Evolutionary conservation across 495 filamentous ascomycete genomes (phyloP).

Genomic region (Lichina pygmaea): DNA sequence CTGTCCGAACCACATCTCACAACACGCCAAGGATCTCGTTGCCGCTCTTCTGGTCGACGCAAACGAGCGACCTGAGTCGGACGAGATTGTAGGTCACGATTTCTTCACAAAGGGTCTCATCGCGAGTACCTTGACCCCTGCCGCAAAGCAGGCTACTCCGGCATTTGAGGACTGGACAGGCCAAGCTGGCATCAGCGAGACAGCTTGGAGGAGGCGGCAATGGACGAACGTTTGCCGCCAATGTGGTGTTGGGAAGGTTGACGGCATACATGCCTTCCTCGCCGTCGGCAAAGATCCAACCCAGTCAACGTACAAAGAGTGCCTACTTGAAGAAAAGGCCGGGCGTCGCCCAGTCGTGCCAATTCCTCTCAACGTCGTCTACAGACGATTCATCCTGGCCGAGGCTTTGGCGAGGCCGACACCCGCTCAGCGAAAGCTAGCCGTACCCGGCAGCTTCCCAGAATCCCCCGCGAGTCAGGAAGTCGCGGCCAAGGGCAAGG

Average conservation of each 20-base stretch:
- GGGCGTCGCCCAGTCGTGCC: slow-evolving; percentile 44
- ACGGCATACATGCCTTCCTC: slow-evolving; percentile 2
- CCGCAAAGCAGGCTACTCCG: slow-evolving; percentile 5
- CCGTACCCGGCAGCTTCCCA: slow-evolving; percentile 5
- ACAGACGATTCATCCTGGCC: slow-evolving; percentile 21
- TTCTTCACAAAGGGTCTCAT: slow-evolving; percentile 48
- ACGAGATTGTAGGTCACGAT: slow-evolving; percentile 54
- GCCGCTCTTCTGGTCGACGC: slow-evolving; percentile 48
- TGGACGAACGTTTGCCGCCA: slow-evolving; percentile 14
- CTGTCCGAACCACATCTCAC: slow-evolving; percentile 19
- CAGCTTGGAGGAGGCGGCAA: not conserved
- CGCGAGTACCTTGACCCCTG: slow-evolving; percentile 5
- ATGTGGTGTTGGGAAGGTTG: slow-evolving; percentile 20
- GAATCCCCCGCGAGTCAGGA: not conserved
- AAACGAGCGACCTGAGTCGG: slow-evolving; percentile 44
- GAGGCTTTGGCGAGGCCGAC: slow-evolving; percentile 3
- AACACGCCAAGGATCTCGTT: slow-evolving; percentile 53
- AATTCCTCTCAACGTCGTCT: slow-evolving; percentile 38
- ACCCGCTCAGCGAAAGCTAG: slow-evolving; percentile 6
- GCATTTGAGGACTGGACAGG: not conserved
- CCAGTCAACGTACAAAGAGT: slow-evolving; percentile 30
- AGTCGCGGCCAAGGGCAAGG: not conserved
- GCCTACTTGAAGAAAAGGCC: slow-evolving; percentile 40
- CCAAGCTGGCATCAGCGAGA: not conserved
- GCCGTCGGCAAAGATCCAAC: slow-evolving; percentile 9